phyloP scores from a whole-genome alignment of 2,329 filamentous ascomycete species.

The Botrytis medusae region DNA sequence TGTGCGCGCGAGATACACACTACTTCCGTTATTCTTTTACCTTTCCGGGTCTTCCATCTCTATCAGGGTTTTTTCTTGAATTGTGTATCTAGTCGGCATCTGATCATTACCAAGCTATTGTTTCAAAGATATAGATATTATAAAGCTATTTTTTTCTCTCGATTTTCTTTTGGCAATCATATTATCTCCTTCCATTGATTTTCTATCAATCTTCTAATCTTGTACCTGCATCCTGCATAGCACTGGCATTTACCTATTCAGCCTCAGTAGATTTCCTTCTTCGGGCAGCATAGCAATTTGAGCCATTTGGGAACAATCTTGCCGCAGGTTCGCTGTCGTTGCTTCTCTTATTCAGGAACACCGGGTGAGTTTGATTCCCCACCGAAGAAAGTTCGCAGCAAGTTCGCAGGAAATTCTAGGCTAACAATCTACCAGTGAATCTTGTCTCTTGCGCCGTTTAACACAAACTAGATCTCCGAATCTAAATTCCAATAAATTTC shows the following conservation, averaged over 20 bases:
- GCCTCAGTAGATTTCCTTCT: neutral
- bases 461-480: neutral
- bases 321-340: neutral
- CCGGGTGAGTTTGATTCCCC: neutral
- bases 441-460: neutral
- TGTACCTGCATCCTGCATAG: conserved; percentile 12
- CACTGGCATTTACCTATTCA: neutral
- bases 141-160: neutral
- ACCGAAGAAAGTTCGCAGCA: neutral
- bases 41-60: neutral
- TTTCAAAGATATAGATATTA: neutral
- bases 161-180: neutral
- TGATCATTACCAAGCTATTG: neutral
- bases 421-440: conserved; percentile 1
- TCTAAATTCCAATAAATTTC: neutral
- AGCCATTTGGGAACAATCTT: neutral
- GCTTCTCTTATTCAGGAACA: neutral
- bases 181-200: neutral
- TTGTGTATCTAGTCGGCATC: neutral
- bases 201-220: neutral
- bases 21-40: neutral
- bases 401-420: neutral
- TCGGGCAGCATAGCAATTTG: neutral
- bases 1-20: neutral
- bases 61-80: neutral